Base-by-base conservation (phyloP, 179 eudicot species). In the Monotropa hypopitys region DNA sequence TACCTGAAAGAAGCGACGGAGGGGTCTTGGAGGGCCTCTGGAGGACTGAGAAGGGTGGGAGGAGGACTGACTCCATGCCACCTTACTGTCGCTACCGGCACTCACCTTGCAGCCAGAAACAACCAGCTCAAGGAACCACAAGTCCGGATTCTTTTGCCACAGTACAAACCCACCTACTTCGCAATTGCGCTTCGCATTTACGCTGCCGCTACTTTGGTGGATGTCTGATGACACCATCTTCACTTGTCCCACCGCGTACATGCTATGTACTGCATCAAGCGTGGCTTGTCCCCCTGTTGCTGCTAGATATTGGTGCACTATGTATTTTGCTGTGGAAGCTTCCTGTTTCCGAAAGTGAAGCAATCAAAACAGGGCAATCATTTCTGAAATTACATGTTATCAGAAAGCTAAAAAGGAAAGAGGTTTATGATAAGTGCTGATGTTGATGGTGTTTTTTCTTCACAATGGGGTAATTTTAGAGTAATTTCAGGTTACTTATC, bases 1-100 rank as follows among this genome's bases (percentile, higher is more conserved):
- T 77, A 85, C 94, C 90, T 90, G 94, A 49, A 88, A 90, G 75
- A 86, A 90, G 30, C 94, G 85, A 38, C 94, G 82, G 21, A 90
- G 87, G 76, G 92, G 92, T 71, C 88, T 40, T 74, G 3, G 94
- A 76, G 94, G 89, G 26, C 92, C 89, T 76, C 78, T 82, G 7
- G 90, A 84, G 49, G 82, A 75, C 23, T 77, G 81, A 2, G 88
- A 81, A 30, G 82, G 84, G 23, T 82, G 85, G 0, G 85, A 83
- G 2, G 94, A 84, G 23, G 91, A 82, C 63, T 90, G 94, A 59
- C 84, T 87, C 92, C 94, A 90, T 0, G 86, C 83, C 28, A 89
- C 82, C 63, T 83, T 87, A 15, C 94, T 92, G 56, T 90, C 88
- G 74, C 94, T 83, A 0, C 94, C 94, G 4, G 92, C 87, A 20